These are phyloP conservation scores for Stygiomarasmius scandens DNA, from an alignment of 1,284 basidiomycete genomes.

Conservation along the genomic window DNA sequence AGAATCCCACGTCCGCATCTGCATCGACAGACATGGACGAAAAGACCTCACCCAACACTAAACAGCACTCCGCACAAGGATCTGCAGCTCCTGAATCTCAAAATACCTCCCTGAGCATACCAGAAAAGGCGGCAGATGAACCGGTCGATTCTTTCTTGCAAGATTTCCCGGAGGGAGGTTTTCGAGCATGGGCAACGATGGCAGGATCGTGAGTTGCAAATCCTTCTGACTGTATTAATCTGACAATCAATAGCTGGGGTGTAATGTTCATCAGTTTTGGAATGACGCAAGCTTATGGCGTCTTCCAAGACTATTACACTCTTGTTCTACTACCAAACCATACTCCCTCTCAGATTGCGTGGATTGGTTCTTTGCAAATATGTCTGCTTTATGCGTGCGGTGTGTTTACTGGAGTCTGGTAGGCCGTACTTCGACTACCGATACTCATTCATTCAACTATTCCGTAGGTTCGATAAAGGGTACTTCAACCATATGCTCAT, in stretches of 20 bases:
- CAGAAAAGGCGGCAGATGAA: too few species aligned
- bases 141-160: too few species aligned
- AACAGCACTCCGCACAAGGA: too few species aligned
- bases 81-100: too few species aligned
- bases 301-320: conserved; percentile 49
- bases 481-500: conserved; percentile 22
- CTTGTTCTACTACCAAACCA: conserved; percentile 27
- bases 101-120: too few species aligned
- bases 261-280: conserved; percentile 40
- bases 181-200: conserved; percentile 13
- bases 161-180: conserved; percentile 11
- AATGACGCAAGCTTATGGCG: conserved; percentile 45
- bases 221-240: background rate
- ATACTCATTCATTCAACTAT: background rate
- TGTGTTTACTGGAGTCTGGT: conserved; percentile 24
- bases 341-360: conserved; percentile 40
- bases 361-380: conserved; percentile 45
- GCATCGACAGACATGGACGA: too few species aligned
- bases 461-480: conserved; percentile 27
- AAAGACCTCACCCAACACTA: too few species aligned
- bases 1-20: too few species aligned
- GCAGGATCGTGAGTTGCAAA: background rate
- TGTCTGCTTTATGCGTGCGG: conserved; percentile 33
- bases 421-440: background rate
- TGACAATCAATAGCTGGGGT: background rate